Evolutionary conservation across 768 basidiomycete genomes (phyloP).

Genomic region (Lactarius deliciosus): DNA sequence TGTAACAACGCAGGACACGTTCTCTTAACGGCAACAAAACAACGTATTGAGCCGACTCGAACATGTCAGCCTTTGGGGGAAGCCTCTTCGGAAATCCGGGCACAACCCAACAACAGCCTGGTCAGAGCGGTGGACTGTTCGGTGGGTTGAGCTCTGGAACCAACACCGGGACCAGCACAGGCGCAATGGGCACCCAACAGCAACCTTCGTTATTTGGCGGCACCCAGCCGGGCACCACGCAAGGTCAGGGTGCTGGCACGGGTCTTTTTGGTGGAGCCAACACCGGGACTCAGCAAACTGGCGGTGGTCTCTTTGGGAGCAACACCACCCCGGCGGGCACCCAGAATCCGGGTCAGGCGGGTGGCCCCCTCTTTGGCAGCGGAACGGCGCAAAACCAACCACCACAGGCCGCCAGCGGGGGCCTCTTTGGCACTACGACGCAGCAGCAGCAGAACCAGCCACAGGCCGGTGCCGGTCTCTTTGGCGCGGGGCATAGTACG

Average conservation of each 20-base stretch:
- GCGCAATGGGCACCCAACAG: not conserved
- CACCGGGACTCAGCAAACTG: conserved; percentile 19
- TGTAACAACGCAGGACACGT: conserved; percentile 2
- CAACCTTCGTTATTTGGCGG: conserved; percentile 19
- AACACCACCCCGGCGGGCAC: not conserved
- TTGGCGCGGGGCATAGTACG: not conserved
- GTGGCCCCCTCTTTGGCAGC: conserved; percentile 19
- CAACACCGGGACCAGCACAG: conserved; percentile 5
- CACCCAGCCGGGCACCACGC: conserved; percentile 12
- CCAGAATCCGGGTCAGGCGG: conserved; percentile 5
- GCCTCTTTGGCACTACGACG: conserved; percentile 29
- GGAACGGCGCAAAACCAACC: conserved; percentile 10
- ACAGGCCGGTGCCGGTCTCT: conserved; percentile 12
- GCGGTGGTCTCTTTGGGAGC: conserved; percentile 32
- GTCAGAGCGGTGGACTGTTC: conserved; percentile 30
- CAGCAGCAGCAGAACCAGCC: conserved; percentile 3
- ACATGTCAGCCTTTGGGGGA: conserved; percentile 25
- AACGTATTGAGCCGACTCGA: conserved; percentile 6
- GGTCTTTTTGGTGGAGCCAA: conserved; percentile 11
- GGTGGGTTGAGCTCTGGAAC: conserved; percentile 15
- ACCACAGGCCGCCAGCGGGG: conserved; percentile 21
- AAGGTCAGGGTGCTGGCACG: conserved; percentile 14
- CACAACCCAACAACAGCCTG: conserved; percentile 30
- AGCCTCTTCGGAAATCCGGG: conserved; percentile 29
- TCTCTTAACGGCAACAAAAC: not conserved